Evolutionary conservation across 352 stramenopile genomes (phyloP), one percentile per base, ranked within the genome.

Genomic region (Pythium brachiatum): DNA sequence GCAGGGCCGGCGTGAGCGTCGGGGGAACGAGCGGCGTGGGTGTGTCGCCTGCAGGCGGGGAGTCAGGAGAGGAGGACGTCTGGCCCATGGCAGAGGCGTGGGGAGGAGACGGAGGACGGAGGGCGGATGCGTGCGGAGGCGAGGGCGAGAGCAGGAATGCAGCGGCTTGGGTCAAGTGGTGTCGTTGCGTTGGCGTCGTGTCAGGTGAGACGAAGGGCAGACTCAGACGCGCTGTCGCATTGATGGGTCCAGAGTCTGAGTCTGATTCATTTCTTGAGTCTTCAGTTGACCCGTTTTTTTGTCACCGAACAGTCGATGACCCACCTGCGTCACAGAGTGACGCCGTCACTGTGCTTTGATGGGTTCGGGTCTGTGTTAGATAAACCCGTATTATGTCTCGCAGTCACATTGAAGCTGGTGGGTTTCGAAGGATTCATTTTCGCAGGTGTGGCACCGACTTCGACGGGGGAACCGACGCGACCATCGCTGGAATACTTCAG

Each of bases 381-480:
- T 11, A 13, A 59, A 59, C 36, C 31, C 53, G 32, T 48, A 41
- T 64, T 26, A 52, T 13, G 4, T 69, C 32, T 55, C 57, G 29
- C 16, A 58, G 48, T 25, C 21, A 69, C 62, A 57, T 69, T 69
- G 62, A 69, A 69, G 62, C 62, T 69, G 61, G 62, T 69, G 50
- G 32, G 62, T 69, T 69, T 69, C 62, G 56, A 69, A 32, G 47
- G 29, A 69, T 69, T n/a, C 31, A 43, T 60, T 69, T 56, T 58
- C 56, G 56, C 12, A 69, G 62, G 60, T 68, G 41, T 48, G 18
- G 26, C 18, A 48, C 41, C 41, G 41, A 48, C 41, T 48, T 48
- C 25, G 25, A 38, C 47, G 47, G 29, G 46, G 34, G 25, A 36
- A 7, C 6, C 38, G 21, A 57, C 34, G 16, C 58, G 32, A 23